Percentiles rank a stretch among this genome's conserved stretches.
Evolutionary conservation across 1,284 basidiomycete genomes (phyloP).

Genomic region (Papiliotrema laurentii): DNA sequence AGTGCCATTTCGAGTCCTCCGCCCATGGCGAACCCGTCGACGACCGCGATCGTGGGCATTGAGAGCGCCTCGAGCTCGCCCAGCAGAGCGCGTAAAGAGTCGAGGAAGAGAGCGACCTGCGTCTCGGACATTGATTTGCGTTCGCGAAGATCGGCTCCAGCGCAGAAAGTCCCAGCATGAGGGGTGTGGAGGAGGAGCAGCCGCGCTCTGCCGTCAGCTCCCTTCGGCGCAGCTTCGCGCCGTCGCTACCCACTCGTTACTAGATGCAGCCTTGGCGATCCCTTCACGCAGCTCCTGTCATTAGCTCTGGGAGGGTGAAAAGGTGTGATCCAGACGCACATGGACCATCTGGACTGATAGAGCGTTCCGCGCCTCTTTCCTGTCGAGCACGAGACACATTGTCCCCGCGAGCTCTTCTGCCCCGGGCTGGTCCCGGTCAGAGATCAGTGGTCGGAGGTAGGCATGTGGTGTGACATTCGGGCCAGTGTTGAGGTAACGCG

Average conservation of each 20-base stretch:
- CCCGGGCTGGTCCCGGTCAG: constrained; percentile 2
- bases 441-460: constrained; percentile 21
- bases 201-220: constrained; percentile 55
- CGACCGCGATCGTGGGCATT: constrained; percentile 84
- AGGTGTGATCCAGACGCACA: constrained; percentile 43
- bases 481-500: too few relatives aligned
- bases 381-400: constrained; percentile 58
- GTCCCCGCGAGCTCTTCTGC: constrained; percentile 41
- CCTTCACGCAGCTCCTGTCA: constrained; percentile 66
- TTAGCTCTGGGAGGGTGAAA: constrained; percentile 7
- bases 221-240: not conserved
- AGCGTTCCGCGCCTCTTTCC: constrained; percentile 82
- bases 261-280: constrained; percentile 57
- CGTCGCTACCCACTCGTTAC: constrained; percentile 9
- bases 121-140: constrained; percentile 69
- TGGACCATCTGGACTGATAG: constrained; percentile 70
- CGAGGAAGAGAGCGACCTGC: constrained; percentile 74
- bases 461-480: constrained; percentile 35
- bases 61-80: constrained; percentile 71
- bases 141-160: constrained; percentile 86
- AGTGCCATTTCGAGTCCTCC: constrained; percentile 84
- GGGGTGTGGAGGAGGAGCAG: constrained; percentile 74
- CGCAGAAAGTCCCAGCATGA: constrained; percentile 73
- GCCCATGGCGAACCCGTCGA: constrained; percentile 88
- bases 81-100: constrained; percentile 67